Percentiles rank a stretch among this genome's conserved stretches.
Conservation (phyloP, 1,284 basidiomycete species). For the Coniferiporia sulphurascens region DNA sequence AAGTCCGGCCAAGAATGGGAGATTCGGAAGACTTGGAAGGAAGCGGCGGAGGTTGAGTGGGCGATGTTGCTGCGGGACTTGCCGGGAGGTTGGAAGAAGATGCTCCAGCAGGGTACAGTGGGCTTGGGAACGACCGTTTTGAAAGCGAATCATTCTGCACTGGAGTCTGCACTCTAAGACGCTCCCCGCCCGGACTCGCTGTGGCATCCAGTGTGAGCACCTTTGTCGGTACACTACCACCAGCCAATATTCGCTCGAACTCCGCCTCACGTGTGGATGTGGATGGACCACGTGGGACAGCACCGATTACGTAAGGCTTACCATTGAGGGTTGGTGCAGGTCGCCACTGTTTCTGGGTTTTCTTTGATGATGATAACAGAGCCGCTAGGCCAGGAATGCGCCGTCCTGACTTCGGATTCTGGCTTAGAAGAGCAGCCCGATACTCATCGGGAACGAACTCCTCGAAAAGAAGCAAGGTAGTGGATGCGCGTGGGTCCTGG, state of each 20-base stretch:
- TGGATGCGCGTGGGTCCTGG: slow-evolving; percentile 49
- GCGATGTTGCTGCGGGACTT: neutral
- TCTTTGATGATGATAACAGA: slow-evolving; percentile 31
- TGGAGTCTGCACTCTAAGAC: slow-evolving; percentile 6
- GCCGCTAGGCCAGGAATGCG: slow-evolving; percentile 25
- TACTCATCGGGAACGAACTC: slow-evolving; percentile 87
- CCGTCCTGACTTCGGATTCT: slow-evolving; percentile 30
- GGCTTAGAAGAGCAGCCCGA: slow-evolving; percentile 63
- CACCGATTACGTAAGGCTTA: slow-evolving; percentile 65
- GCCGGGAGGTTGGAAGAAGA: neutral
- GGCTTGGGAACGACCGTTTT: neutral
- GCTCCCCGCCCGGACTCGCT: neutral
- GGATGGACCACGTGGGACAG: slow-evolving; percentile 57
- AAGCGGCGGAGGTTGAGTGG: neutral
- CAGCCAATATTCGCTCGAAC: slow-evolving; percentile 71
- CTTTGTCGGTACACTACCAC: slow-evolving; percentile 49
- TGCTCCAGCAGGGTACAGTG: neutral
- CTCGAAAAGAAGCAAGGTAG: slow-evolving; percentile 75
- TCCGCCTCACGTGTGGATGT: slow-evolving; percentile 59
- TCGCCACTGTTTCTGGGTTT: slow-evolving; percentile 56
- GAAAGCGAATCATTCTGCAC: neutral
- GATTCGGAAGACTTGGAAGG: neutral
- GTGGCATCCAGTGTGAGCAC: slow-evolving; percentile 44
- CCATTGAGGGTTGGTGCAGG: slow-evolving; percentile 74
- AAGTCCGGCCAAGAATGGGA: neutral